Evolutionary conservation across 805 yeast genomes (phyloP), one percentile per base, ranked within the genome.

Genomic region (Saccharomycopsis amapae): DNA sequence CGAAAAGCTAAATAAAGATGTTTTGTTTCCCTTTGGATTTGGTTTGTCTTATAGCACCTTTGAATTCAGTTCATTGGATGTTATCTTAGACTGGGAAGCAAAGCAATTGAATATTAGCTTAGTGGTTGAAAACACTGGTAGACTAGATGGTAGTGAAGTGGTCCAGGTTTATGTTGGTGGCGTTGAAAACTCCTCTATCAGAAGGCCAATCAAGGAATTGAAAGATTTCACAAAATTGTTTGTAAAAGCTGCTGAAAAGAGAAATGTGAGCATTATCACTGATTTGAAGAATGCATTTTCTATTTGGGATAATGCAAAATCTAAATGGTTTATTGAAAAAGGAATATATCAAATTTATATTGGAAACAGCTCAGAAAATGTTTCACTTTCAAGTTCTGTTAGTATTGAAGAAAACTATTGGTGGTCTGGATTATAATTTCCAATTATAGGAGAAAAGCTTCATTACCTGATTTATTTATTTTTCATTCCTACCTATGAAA

Each of bases 161-260:
- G 75, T 72, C 6, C 85, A 79, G 59, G 61, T 76, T 19, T 79
- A 78, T 56, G 56, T 79, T 46, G 45, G 53, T 3, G 53, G 63
- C 33, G 67, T 64, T 41, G 13, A n/a, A n/a, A n/a, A n/a, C 12
- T 57, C 56, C 25, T 44, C 56, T 13, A 47, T 57, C 12, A 57
- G 54, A 40, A 69, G 84, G 55, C 81, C 84, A 10, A 57, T 66
- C 23, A 79, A 78, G 61, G 84, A 79, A 55, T 66, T 79, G 58
- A 78, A 75, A 59, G 81, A 73, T 24, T 79, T 75, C 56, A 69
- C 62, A 15, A 78, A 79, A 60, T 70, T 73, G 7, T 26, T 26
- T 13, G 12, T 26, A 9, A 13, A 26, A 26, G 30, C 30, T 9
- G 30, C 12, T 26, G 72, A 69, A 52, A 46, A 66, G 7, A 60